Base-by-base conservation (phyloP, 305 asterid species). In the Stenogyne calaminthoides region DNA sequence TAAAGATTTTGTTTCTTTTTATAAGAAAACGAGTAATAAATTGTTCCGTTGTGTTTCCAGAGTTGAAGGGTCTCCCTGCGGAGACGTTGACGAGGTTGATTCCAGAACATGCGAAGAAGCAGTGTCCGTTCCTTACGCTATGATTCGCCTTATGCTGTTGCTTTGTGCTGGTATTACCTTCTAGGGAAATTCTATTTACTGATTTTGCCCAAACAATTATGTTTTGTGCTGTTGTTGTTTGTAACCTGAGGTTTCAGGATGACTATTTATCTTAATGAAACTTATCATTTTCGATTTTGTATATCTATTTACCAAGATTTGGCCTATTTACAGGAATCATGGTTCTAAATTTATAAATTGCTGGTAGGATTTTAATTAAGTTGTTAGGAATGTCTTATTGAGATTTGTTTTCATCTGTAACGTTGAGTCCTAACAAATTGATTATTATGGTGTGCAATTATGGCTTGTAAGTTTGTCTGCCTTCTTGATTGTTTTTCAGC, bases 31-130 rank as follows among this genome's bases (percentile, higher is more conserved):
- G 29, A 25, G 29, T 25, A 25, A 25, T 47, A 67, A 59, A 37
- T 61, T 27, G 7, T 64, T 58, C 61, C 52, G 32, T 44, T 72
- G 44, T 65, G 36, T 71, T 67, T 37, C 49, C 90, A 95, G 99
- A 95, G 89, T 83, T 95, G 84, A 95, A 90, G 84, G 89, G 89
- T 55, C 94, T 90, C 44, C 91, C 92, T 0, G 82, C 64, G 7
- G 99, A 92, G 77, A 83, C 84, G 39, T 78, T 92, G 69, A 65
- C 74, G 65, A 90, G 84, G 83, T 74, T 95, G 94, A 76, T 95
- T 62, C 99, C 98, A 0, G 97, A 90, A 83, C 99, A 95, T 65
- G 95, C 99, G 9, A 76, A 92, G 71, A 95, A 89, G 85, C 96
- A 92, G 61, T 92, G 95, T 70, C 87, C 95, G 61, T 78, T 86